Evolutionary conservation across 2,329 filamentous ascomycete genomes (phyloP), one percentile per base, ranked within the genome.

Genomic region (Ophiostoma montium): DNA sequence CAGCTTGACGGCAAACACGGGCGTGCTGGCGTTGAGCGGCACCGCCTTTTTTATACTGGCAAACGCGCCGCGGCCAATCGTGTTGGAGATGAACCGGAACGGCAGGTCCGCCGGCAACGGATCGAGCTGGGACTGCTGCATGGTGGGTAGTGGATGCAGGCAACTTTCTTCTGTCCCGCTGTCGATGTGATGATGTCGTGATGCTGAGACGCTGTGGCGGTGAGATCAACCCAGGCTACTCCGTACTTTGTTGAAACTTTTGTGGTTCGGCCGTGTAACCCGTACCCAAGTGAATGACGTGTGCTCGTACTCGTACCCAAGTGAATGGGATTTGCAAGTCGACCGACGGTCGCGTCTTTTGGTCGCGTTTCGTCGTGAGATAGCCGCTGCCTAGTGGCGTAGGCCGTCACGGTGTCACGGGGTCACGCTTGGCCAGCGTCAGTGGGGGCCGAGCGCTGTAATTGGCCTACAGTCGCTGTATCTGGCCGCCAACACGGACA

Each of bases 1-100:
- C 67, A 98, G 86, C 65, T 98, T 98, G 66, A 98, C 87, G 13
- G 94, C 92, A 63, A 98, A 96, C 51, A 98, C 71, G 30, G 90
- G 90, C 23, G 70, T 75, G 23, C 76, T 68, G 1, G 74, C 65
- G 55, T 84, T 74, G 21, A 82, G 69, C 8, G 90, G 90, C 43
- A 83, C 78, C 30, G 90, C 92, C 69, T 96, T 96, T 63, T 94
- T 95, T 61, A 95, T 92, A 52, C 88, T 90, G 64, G 92, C 92
- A 74, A 98, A 98, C 58, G 92, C 92, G 58, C 92, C 92, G 63
- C 87, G 84, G 50, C 92, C 92, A 59, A 98, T 95, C 13, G 92
- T 98, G 65, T 92, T 92, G 53, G 92, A 96, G 59, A 98, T 77
- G 61, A 98, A 83, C 56, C 90, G 81, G 65, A 98, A 98, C 47